Evolutionary conservation across 2,329 filamentous ascomycete species (phyloP).

Genomic region (Alternaria sp.): DNA sequence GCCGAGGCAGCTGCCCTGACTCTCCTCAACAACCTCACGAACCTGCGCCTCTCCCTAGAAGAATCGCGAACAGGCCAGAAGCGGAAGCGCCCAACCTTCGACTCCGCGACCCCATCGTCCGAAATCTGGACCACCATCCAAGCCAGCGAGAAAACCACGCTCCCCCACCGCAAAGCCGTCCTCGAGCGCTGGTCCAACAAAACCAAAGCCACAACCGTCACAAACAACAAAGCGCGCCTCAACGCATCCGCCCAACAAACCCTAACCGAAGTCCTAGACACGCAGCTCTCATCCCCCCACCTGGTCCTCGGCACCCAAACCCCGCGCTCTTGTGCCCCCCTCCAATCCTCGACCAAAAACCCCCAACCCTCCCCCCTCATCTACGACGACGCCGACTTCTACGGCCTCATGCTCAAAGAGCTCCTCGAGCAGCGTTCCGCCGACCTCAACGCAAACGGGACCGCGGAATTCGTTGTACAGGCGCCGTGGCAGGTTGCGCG

Average conservation of each 20-base stretch:
- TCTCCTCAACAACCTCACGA: constrained; percentile 81
- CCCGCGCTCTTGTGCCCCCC: constrained; percentile 77
- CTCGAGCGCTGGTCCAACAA: constrained; percentile 92
- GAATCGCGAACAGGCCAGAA: constrained; percentile 65
- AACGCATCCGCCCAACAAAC: constrained; percentile 65
- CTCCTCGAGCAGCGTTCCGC: constrained; percentile 87
- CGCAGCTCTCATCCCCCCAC: constrained; percentile 73
- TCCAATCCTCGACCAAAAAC: constrained; percentile 61
- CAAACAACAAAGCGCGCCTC: constrained; percentile 62
- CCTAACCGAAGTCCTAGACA: constrained; percentile 70
- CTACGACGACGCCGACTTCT: constrained; percentile 95
- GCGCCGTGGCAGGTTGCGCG: constrained; percentile 68
- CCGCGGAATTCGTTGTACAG: constrained; percentile 57
- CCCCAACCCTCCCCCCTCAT: constrained; percentile 55
- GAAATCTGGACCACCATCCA: constrained; percentile 77
- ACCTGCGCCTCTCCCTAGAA: constrained; percentile 68
- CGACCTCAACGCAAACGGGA: constrained; percentile 56
- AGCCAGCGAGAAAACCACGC: constrained; percentile 65
- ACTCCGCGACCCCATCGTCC: constrained; percentile 64
- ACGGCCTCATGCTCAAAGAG: constrained; percentile 89
- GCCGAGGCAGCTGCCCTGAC: constrained; percentile 86
- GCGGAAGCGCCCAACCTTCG: constrained; percentile 60
- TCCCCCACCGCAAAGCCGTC: constrained; percentile 70
- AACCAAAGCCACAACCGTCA: constrained; percentile 67
- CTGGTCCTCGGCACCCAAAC: constrained; percentile 72